Conservation (phyloP, 2,329 filamentous ascomycete species). For the Apiospora koreana region DNA sequence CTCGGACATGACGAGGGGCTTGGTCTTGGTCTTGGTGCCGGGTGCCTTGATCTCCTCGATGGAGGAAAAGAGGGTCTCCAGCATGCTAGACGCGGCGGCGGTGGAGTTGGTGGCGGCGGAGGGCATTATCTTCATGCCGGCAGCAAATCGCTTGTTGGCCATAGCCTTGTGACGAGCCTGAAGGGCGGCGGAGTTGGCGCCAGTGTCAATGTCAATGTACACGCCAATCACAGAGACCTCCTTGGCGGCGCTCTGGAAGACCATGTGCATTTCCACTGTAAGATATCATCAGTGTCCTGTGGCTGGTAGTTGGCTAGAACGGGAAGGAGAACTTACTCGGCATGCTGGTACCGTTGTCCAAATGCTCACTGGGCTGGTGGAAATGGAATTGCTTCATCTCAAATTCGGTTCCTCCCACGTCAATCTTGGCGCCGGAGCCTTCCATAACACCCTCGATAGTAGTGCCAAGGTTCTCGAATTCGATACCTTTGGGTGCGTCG, state of each 20-base stretch:
- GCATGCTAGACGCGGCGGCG: slow-evolving; percentile 37
- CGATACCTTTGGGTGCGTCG: slow-evolving; percentile 41
- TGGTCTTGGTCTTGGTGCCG: slow-evolving; percentile 41
- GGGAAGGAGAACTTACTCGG: slow-evolving; percentile 35
- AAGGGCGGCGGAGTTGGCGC: slow-evolving; percentile 19
- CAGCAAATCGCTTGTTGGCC: background rate
- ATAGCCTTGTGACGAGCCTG: slow-evolving; percentile 17
- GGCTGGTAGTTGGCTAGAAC: slow-evolving; percentile 8
- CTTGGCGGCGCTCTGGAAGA: slow-evolving; percentile 47
- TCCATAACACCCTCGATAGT: slow-evolving; percentile 58
- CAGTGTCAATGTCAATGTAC: slow-evolving; percentile 41
- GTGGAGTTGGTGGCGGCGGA: slow-evolving; percentile 43
- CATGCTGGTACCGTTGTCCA: slow-evolving; percentile 45
- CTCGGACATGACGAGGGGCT: slow-evolving; percentile 45
- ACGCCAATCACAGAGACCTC: slow-evolving; percentile 46
- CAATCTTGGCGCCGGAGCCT: slow-evolving; percentile 38
- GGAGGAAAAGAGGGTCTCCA: slow-evolving; percentile 48
- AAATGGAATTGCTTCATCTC: slow-evolving; percentile 50
- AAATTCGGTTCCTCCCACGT: slow-evolving; percentile 36
- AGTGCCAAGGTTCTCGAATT: slow-evolving; percentile 59
- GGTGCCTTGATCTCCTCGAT: slow-evolving; percentile 43
- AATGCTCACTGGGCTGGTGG: slow-evolving; percentile 51
- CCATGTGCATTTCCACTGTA: slow-evolving; percentile 59
- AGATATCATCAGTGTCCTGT: background rate
- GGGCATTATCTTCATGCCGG: slow-evolving; percentile 39